Conservation (phyloP, 1,284 basidiomycete species). For the Apiotrichum porosum region DNA sequence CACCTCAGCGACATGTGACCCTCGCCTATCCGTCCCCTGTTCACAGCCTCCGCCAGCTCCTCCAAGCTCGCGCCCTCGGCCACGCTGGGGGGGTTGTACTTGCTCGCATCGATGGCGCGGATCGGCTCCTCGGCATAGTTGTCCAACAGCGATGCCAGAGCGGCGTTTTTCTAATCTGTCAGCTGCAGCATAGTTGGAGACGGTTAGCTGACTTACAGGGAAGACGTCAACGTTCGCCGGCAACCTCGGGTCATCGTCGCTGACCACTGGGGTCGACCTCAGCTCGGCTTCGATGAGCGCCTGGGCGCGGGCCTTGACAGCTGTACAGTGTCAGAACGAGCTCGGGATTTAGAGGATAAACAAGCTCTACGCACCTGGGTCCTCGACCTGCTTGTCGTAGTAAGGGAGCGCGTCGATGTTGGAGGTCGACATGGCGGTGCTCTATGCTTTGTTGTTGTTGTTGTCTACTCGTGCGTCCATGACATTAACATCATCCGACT, state of each 20-base stretch:
- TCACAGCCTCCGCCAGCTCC: slow-evolving; percentile 71
- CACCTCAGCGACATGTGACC: slow-evolving; percentile 85
- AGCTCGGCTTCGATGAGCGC: slow-evolving; percentile 48
- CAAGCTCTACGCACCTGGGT: slow-evolving; percentile 56
- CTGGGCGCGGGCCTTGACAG: slow-evolving; percentile 34
- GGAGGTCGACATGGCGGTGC: slow-evolving; percentile 27
- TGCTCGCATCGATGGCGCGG: slow-evolving; percentile 67
- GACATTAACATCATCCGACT: too few species aligned
- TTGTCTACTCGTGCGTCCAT: too few species aligned
- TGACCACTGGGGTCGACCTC: slow-evolving; percentile 28
- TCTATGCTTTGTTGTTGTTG: background rate
- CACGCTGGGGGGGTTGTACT: slow-evolving; percentile 70
- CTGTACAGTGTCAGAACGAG: slow-evolving; percentile 11
- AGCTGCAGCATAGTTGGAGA: too few species aligned
- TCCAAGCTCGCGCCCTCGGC: slow-evolving; percentile 61
- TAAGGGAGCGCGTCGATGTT: slow-evolving; percentile 81
- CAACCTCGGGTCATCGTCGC: slow-evolving; percentile 61
- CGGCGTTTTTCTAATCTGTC: slow-evolving; percentile 29
- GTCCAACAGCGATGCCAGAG: slow-evolving; percentile 62
- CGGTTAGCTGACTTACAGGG: slow-evolving; percentile 27
- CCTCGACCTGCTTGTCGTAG: slow-evolving; percentile 87
- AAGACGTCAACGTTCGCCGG: slow-evolving; percentile 58
- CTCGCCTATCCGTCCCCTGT: slow-evolving; percentile 76
- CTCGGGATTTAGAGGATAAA: background rate
- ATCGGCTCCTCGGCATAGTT: slow-evolving; percentile 58